phyloP scores from a whole-genome alignment of 2,329 filamentous ascomycete genomes.

The Talaromyces verruculosus region DNA sequence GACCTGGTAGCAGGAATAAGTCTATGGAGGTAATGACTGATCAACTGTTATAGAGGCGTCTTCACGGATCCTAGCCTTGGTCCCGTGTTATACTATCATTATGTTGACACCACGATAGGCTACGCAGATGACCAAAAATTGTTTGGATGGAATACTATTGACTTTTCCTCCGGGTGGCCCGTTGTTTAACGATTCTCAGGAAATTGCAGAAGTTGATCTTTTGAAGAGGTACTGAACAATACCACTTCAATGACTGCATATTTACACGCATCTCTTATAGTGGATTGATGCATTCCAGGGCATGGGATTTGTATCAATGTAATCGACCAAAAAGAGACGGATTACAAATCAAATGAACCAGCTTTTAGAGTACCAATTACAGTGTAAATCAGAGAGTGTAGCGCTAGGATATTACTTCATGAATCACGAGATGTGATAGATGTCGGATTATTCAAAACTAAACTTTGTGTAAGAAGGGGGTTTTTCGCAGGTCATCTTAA shows the following conservation, averaged over 20 bases:
- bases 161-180: conserved; percentile 49
- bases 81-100: conserved; percentile 63
- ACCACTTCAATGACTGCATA: too few species aligned
- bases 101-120: conserved; percentile 56
- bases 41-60: conserved; percentile 28
- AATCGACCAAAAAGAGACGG: not conserved
- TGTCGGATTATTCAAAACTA: too few species aligned
- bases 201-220: not conserved
- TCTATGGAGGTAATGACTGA: not conserved
- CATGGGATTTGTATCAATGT: not conserved
- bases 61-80: conserved; percentile 43
- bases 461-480: too few species aligned
- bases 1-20: not conserved
- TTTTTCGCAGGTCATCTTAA: too few species aligned
- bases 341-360: too few species aligned
- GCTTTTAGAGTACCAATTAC: too few species aligned
- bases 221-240: not conserved
- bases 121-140: conserved; percentile 50
- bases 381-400: not conserved
- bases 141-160: conserved; percentile 50
- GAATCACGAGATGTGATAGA: not conserved
- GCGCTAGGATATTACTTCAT: not conserved
- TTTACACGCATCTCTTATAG: too few species aligned
- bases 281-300: too few species aligned
- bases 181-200: conserved; percentile 27